Percentiles rank a stretch among this genome's conserved stretches.
Conservation (phyloP, 495 filamentous ascomycete genomes). For the Neurospora sp. region DNA sequence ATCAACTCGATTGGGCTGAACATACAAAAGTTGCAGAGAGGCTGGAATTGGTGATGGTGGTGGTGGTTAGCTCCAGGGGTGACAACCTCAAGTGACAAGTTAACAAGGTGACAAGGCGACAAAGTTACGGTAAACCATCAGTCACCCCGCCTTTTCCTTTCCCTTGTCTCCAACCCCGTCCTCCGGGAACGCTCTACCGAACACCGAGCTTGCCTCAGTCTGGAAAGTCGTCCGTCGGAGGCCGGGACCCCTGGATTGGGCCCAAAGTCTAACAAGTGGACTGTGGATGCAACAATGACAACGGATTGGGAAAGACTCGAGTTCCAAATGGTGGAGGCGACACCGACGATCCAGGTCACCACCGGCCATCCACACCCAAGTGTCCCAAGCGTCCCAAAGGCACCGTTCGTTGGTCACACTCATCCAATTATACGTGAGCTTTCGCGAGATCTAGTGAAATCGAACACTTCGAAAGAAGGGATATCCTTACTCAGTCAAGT, state of each 20-base stretch:
- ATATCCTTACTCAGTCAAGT: background rate
- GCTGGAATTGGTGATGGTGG: background rate
- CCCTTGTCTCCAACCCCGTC: background rate
- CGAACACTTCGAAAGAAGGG: background rate
- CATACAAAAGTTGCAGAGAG: background rate
- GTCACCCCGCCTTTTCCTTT: background rate
- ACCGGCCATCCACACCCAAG: background rate
- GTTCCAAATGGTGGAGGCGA: background rate
- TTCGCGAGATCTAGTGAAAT: background rate
- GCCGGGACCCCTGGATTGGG: background rate
- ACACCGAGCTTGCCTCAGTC: background rate
- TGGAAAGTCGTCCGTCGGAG: background rate
- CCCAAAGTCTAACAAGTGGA: background rate
- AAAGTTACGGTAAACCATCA: background rate
- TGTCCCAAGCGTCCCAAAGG: background rate
- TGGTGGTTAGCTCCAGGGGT: background rate
- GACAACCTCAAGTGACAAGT: background rate
- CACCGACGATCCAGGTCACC: background rate
- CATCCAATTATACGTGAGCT: background rate
- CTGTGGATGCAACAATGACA: background rate
- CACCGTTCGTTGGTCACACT: background rate
- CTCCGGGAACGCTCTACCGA: background rate
- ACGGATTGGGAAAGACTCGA: background rate
- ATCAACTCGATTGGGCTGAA: background rate
- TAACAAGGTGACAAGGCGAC: background rate